Evolutionary conservation across 306 rosid species (phyloP).

Genomic region (Luffa aegyptiaca): DNA sequence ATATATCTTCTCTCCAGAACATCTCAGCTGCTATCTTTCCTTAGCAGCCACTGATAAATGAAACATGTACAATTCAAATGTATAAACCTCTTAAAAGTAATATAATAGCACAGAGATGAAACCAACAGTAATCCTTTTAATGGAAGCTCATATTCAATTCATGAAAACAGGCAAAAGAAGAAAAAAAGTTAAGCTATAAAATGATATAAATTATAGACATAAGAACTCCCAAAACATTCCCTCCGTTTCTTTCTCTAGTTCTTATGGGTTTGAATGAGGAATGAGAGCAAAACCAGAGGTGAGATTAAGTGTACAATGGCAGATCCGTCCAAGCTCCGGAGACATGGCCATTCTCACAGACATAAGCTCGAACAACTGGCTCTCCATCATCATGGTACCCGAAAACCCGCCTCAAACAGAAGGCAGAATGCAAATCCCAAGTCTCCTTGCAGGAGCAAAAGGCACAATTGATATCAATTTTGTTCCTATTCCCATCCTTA

Average conservation of each 20-base stretch:
- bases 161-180: not conserved
- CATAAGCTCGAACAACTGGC: slow-evolving; percentile 87
- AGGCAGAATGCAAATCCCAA: slow-evolving; percentile 89
- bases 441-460: slow-evolving; percentile 54
- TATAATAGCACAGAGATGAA: not conserved
- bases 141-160: not conserved
- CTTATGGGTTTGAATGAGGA: not conserved
- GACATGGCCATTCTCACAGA: slow-evolving; percentile 91
- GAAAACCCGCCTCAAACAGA: slow-evolving; percentile 60
- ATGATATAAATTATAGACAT: not conserved
- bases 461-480: slow-evolving; percentile 58
- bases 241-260: not conserved
- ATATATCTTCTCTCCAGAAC: not conserved
- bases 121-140: not conserved
- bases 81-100: not conserved
- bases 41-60: not conserved
- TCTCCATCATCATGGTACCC: slow-evolving; percentile 94
- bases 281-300: not conserved
- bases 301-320: slow-evolving; percentile 48
- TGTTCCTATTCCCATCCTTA: slow-evolving; percentile 49
- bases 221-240: not conserved
- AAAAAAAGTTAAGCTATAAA: not conserved
- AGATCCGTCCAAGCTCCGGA: slow-evolving; percentile 97
- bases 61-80: not conserved
- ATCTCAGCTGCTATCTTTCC: not conserved